Evolutionary conservation across 768 basidiomycete species (phyloP), one percentile per base, ranked within the genome.

Genomic region (Mycena amicta): DNA sequence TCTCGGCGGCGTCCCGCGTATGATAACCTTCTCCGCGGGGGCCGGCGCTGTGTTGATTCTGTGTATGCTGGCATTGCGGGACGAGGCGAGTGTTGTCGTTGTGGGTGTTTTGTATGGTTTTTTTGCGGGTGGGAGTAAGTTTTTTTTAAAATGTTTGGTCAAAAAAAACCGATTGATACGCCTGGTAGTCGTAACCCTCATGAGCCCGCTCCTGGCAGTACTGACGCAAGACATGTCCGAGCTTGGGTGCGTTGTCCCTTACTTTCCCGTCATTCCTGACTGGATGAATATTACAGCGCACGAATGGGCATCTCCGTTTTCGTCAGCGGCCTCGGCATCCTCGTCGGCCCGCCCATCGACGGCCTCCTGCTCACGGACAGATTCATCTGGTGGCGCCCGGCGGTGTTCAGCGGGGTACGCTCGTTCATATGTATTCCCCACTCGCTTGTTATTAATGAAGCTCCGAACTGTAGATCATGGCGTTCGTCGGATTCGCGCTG

Each of bases 381-480:
- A 22, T 73, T 68, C 39, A 27, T 70, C 26, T 78, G 77, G 77
- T 77, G 74, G 74, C 71, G 72, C 22, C 76, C 71, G 0, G 74
- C 74, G 30, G 53, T 77, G 2, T 78, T 79, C 62, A 74, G 70
- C 52, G 77, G 74, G 13, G 33, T 37, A 37, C 33, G 33, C 18
- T 18, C 18, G 8, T 23, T 45, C 33, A 8, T 37, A 8, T 37
- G 15, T 45, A 8, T 23, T 23, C 43, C 6, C 43, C 22, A 23
- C 43, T 45, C 22, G 15, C 33, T 37, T n/a, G 33, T 18, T 37
- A 8, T 8, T 18, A 8, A 8, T 18, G 43, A 8, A 8, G 33
- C 33, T 8, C 18, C 33, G 33, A 8, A 18, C 18, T 18, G 33
- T 18, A 37, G 33, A 8, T 37, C 8, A 37, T 18, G 18, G 33